phyloP scores from a whole-genome alignment of 2,329 filamentous ascomycete genomes.

The Paecilomyces sp. region DNA sequence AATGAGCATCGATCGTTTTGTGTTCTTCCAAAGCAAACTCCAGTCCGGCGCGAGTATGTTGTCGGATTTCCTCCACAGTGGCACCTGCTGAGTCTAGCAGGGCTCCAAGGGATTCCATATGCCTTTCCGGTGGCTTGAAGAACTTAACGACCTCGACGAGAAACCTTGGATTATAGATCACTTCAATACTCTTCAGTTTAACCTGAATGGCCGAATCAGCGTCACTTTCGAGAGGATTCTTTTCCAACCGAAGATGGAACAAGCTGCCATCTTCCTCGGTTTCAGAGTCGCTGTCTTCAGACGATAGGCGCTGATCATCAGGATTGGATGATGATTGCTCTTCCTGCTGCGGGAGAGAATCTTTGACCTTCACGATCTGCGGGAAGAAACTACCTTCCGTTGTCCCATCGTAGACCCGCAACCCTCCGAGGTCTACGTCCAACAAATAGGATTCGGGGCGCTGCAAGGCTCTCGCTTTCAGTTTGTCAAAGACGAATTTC shows the following conservation, averaged over 20 bases:
- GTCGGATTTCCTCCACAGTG: slow-evolving; percentile 87
- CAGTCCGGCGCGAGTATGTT: slow-evolving; percentile 90
- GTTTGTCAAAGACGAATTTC: slow-evolving; percentile 87
- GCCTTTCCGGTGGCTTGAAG: slow-evolving; percentile 90
- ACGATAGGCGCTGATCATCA: slow-evolving; percentile 30
- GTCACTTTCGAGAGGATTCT: slow-evolving; percentile 87
- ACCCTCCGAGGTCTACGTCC: slow-evolving; percentile 81
- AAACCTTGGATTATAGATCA: slow-evolving; percentile 95
- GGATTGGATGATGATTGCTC: slow-evolving; percentile 22
- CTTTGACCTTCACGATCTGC: slow-evolving; percentile 93
- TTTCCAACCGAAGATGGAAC: slow-evolving; percentile 87
- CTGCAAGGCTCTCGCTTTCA: slow-evolving; percentile 83
- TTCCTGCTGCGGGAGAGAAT: slow-evolving; percentile 57
- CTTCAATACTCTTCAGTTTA: slow-evolving; percentile 90
- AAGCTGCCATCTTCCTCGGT: slow-evolving; percentile 62
- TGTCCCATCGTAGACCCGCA: slow-evolving; percentile 92
- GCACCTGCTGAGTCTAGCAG: slow-evolving; percentile 93
- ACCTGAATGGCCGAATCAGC: slow-evolving; percentile 85
- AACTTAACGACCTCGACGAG: slow-evolving; percentile 87
- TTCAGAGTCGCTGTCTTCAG: slow-evolving; percentile 33
- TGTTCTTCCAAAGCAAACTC: slow-evolving; percentile 97
- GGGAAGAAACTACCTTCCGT: slow-evolving; percentile 86
- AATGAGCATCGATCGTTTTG: slow-evolving; percentile 92
- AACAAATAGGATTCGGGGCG: slow-evolving; percentile 84
- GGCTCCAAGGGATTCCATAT: slow-evolving; percentile 97